Percentiles rank a stretch among this genome's conserved stretches.
Conservation (phyloP, 805 yeast genomes). For the Kodamaea jinghongensis region DNA sequence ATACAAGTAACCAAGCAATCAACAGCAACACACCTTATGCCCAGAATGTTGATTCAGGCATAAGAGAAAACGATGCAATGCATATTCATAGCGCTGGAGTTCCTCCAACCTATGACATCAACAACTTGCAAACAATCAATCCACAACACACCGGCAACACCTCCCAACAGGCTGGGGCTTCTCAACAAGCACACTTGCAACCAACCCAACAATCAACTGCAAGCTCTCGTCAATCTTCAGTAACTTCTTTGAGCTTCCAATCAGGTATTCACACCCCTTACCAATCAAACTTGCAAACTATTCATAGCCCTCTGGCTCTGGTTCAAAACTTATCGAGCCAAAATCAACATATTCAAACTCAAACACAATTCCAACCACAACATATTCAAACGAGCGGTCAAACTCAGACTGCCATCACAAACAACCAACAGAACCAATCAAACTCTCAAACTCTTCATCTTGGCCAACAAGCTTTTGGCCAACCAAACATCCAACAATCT, state of each 20-base stretch:
- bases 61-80: constrained; percentile 3
- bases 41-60: constrained; percentile 1
- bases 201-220: too few species aligned
- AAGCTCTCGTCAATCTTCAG: too few species aligned
- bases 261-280: too few species aligned
- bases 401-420: neutral
- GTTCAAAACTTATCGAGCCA: neutral
- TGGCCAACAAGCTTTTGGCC: neutral
- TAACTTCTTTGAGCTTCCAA: too few species aligned
- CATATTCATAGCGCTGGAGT: constrained; percentile 1
- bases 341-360: constrained; percentile 6
- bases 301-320: too few species aligned
- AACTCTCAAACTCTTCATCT: neutral
- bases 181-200: too few species aligned
- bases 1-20: neutral
- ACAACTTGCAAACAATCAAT: constrained; percentile 3
- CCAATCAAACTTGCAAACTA: too few species aligned
- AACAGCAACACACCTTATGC: constrained; percentile 1
- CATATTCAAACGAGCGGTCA: neutral
- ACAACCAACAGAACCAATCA: neutral
- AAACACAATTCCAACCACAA: constrained; percentile 1
- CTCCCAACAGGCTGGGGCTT: neutral
- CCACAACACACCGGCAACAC: constrained; percentile 2
- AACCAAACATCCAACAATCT: constrained; percentile 2
- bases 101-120: constrained; percentile 8